Evolutionary conservation across 2,329 filamentous ascomycete species (phyloP).

Genomic region (Aspergillaceae sp.): DNA sequence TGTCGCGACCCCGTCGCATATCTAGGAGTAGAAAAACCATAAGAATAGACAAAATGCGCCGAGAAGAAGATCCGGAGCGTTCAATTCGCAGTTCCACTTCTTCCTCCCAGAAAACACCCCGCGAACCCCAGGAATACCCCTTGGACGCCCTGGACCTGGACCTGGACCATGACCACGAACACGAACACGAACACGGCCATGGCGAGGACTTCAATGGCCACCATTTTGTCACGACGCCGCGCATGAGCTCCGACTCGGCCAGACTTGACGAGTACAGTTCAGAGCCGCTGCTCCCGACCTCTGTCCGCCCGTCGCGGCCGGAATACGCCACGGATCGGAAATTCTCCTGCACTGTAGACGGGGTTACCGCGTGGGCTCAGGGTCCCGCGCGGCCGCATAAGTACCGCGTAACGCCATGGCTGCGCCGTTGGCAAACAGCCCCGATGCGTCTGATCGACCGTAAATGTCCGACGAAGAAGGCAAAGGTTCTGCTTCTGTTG

Average conservation of each 20-base stretch:
- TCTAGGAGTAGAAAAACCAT: neutral
- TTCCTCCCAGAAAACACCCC: slow-evolving; percentile 2
- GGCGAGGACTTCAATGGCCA: neutral
- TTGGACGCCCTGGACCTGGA: slow-evolving; percentile 3
- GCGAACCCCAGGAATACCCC: slow-evolving; percentile 1
- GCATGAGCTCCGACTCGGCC: slow-evolving; percentile 13
- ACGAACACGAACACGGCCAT: no score
- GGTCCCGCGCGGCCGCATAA: slow-evolving; percentile 25
- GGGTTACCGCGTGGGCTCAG: slow-evolving; percentile 19
- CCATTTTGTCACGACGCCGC: slow-evolving; percentile 7
- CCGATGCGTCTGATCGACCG: slow-evolving; percentile 24
- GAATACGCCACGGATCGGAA: neutral
- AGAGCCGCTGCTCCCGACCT: slow-evolving; percentile 15
- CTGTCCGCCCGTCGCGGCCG: slow-evolving; percentile 2
- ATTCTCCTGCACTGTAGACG: slow-evolving; percentile 17
- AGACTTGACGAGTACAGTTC: slow-evolving; percentile 8
- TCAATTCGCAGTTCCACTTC: neutral
- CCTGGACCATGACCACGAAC: neutral
- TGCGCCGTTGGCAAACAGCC: slow-evolving; percentile 25
- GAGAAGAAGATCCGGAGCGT: neutral
- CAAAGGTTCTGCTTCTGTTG: slow-evolving; percentile 20
- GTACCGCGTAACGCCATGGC: slow-evolving; percentile 27
- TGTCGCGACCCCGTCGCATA: neutral
- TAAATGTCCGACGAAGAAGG: slow-evolving; percentile 16
- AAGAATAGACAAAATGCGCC: neutral